Base-by-base conservation (phyloP, 2,329 filamentous ascomycete species). In the Penicillium verrucosum region DNA sequence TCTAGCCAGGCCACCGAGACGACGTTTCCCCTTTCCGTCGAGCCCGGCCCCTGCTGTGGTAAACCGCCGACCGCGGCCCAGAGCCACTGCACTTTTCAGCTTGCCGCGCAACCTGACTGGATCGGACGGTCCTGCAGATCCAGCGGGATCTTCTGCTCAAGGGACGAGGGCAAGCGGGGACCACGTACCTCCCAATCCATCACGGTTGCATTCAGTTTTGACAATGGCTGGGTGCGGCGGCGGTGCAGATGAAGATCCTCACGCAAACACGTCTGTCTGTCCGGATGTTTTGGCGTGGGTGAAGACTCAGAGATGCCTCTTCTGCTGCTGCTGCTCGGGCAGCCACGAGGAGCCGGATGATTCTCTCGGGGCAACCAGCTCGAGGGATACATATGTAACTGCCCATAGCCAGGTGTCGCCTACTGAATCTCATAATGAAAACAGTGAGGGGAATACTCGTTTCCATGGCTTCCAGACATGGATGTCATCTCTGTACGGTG, bases 341-440 rank as follows among this genome's bases (percentile, higher is more conserved):
- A 8, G 34, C 4, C 14, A 48, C 6, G 42, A 55, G 12, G 54
- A 55, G 14, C 21, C 38, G 4, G n/a, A 56, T 23, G 27, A 44
- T 29, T 29, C 54, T 37, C 55, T 64, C 3, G 54, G 54, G 2
- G 23, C 27, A 10, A 47, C 52, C 36, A 45, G 32, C 10, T 64
- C 61, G 5, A 51, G 30, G 5, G 61, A 63, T 12, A 63, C 61
- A 37, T 64, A 65, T 50, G 21, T 47, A n/a, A 65, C 63, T 23
- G 61, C 63, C 9, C 51, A n/a, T 3, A 62, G 54, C 27, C 57
- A 47, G 9, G 8, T 27, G 18, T 58, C 56, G n/a, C 41, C 48
- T 29, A 14, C 23, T 29, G 48, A 5, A 21, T 56, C 34, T 36
- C 54, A 56, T 12, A 46, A 36, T 23, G 54, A 29, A 7, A 29